These are phyloP conservation scores for Suillus decipiens DNA, from an alignment of 768 basidiomycete genomes.

Conservation along the genomic window DNA sequence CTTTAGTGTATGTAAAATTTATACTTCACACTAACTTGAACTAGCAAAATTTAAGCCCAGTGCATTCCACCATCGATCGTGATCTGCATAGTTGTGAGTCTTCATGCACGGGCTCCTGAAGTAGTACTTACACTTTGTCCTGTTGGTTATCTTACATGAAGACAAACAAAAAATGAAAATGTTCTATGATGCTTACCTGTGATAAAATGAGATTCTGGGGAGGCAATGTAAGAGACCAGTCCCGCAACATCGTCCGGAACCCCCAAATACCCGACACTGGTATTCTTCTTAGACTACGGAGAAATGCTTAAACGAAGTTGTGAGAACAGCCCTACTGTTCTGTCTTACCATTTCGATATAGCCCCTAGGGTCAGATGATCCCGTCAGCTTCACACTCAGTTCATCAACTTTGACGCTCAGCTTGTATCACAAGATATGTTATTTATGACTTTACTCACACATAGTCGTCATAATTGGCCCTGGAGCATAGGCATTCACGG, in stretches of 20 bases:
- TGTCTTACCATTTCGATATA: constrained; percentile 8
- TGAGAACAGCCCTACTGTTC: not conserved
- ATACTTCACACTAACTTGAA: not conserved
- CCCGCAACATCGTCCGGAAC: constrained; percentile 26
- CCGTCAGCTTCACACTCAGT: constrained; percentile 6
- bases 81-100: not conserved
- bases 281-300: constrained; percentile 9
- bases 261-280: constrained; percentile 10
- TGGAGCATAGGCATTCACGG: constrained; percentile 33
- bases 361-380: not conserved
- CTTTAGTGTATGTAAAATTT: not conserved
- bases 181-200: constrained; percentile 22
- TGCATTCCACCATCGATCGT: constrained; percentile 9
- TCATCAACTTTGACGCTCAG: not conserved
- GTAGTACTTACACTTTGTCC: constrained; percentile 1
- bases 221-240: constrained; percentile 31
- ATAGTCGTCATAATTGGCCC: constrained; percentile 28
- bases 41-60: not conserved
- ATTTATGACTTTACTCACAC: constrained; percentile 14
- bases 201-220: constrained; percentile 29
- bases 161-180: not conserved
- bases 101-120: not conserved
- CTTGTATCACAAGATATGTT: not conserved
- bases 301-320: not conserved
- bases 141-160: not conserved